Base-by-base conservation (phyloP, 257 asterid species). In the Salvia rosmarinus region DNA sequence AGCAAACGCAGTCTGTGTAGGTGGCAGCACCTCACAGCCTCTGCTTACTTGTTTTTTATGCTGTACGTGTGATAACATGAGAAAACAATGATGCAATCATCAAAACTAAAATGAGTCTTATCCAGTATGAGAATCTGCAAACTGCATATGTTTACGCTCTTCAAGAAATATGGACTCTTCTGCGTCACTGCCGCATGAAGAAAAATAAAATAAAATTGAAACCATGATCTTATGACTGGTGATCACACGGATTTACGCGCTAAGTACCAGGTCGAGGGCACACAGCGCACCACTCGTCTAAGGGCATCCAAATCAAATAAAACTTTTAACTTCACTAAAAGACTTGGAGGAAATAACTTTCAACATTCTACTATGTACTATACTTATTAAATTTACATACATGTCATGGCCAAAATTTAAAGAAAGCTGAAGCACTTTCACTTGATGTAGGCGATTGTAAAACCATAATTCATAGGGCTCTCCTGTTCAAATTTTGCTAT, bases 371-470 rank as follows among this genome's bases (percentile, higher is more conserved):
- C 69, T 47, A 67, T 59, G 60, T 30, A 61, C 35, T 20, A 17
- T 20, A 6, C 14, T 61, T 9, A 10, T 4, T 23, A 20, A 11
- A 19, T 49, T 11, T 19, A 67, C 4, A 68, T 28, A 9, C 58
- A 49, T 12, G 43, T 10, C 17, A 12, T 34, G 30, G 13, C n/a
- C 28, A 62, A 58, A 39, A 35, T 10, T 51, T 20, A 54, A 60
- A 30, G 37, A 54, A 42, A 44, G 23, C 9, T 17, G 67, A 56
- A 79, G 55, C 47, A 34, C 42, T 43, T 68, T 90, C 79, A 89
- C 82, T 89, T 86, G 68, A 94, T 81, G 83, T 85, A 94, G 79
- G 96, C 97, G 47, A 89, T 85, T 55, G 96, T 94, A 80, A 96
- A 94, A 9, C 96, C 99, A 80, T 89, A 85, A 49, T 94, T 94